phyloP scores from a whole-genome alignment of 148 eudicot species.

The Agrostemma githago region DNA sequence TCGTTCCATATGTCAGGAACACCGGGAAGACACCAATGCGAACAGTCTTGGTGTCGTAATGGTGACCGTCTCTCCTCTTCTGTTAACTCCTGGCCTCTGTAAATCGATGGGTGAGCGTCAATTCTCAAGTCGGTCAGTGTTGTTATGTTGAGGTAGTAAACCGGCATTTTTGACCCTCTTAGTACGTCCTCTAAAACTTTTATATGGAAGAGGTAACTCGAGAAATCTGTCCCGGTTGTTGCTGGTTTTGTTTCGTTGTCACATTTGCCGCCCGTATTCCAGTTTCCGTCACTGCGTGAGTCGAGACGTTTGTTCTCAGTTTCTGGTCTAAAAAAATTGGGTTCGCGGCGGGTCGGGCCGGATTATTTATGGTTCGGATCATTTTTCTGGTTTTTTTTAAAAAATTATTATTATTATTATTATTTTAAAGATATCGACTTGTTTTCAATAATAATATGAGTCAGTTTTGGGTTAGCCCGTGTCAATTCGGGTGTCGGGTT shows the following conservation, averaged over 20 bases:
- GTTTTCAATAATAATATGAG: too few species aligned
- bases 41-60: slow-evolving; percentile 54
- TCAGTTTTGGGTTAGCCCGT: too few species aligned
- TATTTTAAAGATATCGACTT: too few species aligned
- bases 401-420: too few species aligned
- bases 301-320: not conserved
- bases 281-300: slow-evolving; percentile 50
- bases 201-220: slow-evolving; percentile 35
- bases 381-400: too few species aligned
- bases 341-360: too few species aligned
- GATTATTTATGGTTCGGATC: too few species aligned
- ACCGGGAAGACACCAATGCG: slow-evolving; percentile 89
- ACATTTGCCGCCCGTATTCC: slow-evolving; percentile 76
- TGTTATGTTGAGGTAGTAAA: slow-evolving; percentile 58
- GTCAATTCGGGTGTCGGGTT: too few species aligned
- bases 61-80: slow-evolving; percentile 45
- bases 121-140: slow-evolving; percentile 52
- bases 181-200: slow-evolving; percentile 41
- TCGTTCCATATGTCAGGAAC: slow-evolving; percentile 83
- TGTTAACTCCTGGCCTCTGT: slow-evolving; percentile 36
- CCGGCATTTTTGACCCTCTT: slow-evolving; percentile 39
- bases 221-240: slow-evolving; percentile 32
- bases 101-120: slow-evolving; percentile 69
- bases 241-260: slow-evolving; percentile 54
- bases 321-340: too few species aligned